A percentile compares a stretch with the other conserved stretches of the same genome.
Evolutionary conservation across 768 basidiomycete species (phyloP).

Genomic region (Rhodotorula kratochvilovae): DNA sequence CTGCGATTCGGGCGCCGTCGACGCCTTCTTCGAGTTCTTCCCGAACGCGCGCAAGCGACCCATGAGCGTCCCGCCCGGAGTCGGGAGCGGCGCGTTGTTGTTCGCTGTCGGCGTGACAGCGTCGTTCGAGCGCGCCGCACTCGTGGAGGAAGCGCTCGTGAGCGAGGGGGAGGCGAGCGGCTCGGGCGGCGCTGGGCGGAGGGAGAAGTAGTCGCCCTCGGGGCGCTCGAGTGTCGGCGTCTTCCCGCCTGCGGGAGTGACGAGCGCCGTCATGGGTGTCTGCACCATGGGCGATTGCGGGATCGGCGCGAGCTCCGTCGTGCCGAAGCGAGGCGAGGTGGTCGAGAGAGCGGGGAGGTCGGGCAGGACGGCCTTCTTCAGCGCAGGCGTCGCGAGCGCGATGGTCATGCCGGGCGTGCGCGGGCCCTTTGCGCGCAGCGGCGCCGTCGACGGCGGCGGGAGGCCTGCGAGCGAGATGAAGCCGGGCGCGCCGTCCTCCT

Average conservation of each 20-base stretch:
- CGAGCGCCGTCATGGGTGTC: neutral
- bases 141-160: neutral
- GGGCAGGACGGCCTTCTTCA: conserved; percentile 47
- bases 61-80: conserved; percentile 55
- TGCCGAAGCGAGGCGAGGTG: conserved; percentile 13
- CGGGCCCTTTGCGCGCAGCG: conserved; percentile 6
- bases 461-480: conserved; percentile 30
- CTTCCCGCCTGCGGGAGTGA: conserved; percentile 9
- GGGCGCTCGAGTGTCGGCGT: conserved; percentile 32
- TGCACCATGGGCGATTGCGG: conserved; percentile 17
- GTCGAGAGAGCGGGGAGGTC: neutral
- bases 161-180: neutral
- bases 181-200: conserved; percentile 7
- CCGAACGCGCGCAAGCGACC: conserved; percentile 63
- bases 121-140: neutral
- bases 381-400: conserved; percentile 63
- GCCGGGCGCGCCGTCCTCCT: neutral
- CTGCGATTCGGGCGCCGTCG: conserved; percentile 40
- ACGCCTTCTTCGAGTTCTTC: conserved; percentile 54
- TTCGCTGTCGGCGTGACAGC: conserved; percentile 48
- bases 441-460: neutral
- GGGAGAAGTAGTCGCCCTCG: conserved; percentile 36
- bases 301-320: conserved; percentile 27
- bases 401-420: conserved; percentile 45
- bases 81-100: conserved; percentile 53